Evolutionary conservation across 768 basidiomycete genomes (phyloP), one percentile per base, ranked within the genome.

Genomic region (Termitomyces sp.): DNA sequence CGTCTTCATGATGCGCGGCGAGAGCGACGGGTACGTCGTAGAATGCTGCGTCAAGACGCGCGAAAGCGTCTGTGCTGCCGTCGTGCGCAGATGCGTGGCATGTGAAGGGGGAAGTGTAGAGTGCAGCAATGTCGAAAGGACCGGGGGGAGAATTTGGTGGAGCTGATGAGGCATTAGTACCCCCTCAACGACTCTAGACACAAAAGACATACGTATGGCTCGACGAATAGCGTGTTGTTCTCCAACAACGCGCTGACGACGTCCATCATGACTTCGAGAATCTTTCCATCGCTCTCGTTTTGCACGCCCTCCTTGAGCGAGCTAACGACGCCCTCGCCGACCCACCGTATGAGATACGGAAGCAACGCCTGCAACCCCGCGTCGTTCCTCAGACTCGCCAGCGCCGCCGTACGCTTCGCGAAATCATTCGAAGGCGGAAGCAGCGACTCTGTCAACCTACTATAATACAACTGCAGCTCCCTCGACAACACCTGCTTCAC

Each of bases 391-490:
- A 99, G 73, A 67, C 92, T 94, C 7, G 92, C 92, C 48, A 99
- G 77, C 5, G 97, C 96, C 4, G 97, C 97, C 0, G 85, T 82
- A 3, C 94, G 84, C 66, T 94, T 92, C 10, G 85, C 73, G 7
- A 77, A 71, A 61, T 94, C 92, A 9, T 77, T 65, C 2, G 79
- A 74, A 32, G 85, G 86, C 1, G 92, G 92, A 2, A 94, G 76
- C 3, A 97, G 79, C 16, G 90, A 89, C 4, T 86, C 79, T 0
- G 94, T 97, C 53, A 99, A 83, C 5, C 96, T 86, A 1, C 88
- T 86, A 66, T 98, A 98, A 70, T 98, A 98, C 3, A 98, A 76
- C 69, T 98, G 94, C 36, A 99, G 78, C 71, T 98, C 97, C 63
- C 90, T 82, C 29, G 94, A 96, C 16, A 99, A 80, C 12, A 94